Evolutionary conservation across 1,284 basidiomycete species (phyloP), one percentile per base, ranked within the genome.

Genomic region (Athelia sp.): DNA sequence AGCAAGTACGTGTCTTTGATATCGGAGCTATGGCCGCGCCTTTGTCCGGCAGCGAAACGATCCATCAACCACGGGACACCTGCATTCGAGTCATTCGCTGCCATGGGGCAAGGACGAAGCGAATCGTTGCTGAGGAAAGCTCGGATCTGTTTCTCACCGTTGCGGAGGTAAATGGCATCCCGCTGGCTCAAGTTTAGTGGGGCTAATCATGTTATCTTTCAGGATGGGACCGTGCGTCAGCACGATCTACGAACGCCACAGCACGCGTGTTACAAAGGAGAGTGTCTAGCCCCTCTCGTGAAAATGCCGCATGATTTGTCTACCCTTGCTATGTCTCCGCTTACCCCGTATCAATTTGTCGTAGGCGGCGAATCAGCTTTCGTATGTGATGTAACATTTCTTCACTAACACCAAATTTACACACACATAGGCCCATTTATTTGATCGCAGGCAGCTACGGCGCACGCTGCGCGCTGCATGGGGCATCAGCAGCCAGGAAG

Each of bases 131-230:
- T 14, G 91, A 93, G 64, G 82, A 90, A 32, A 90, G 84, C 52
- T 86, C 92, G 0, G 83, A 90, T 63, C 63, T 85, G 35, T 97
- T 97, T 65, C 66, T 98, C 29, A 90, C 91, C 0, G 90, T 93
- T 13, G 79, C 83, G 17, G 93, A 93, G 74, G 90, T 89, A 53
- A 53, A 76, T 29, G 26, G 26, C 6, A 29, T 13, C 13, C 26
- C 26, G 13, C 26, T 29, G 26, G 26, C 6, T 4, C 26, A 29
- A 29, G 26, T 4, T 29, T 29, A 29, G 6, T 31, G 43, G 19
- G 21, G 11, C 21, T 13, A 21, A 21, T 10, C 19, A 4, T 44
- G 47, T 44, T 6, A 29, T 29, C n/a, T 35, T 38, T 10, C 55
- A 86, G 73, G 84, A 86, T 60, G 83, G 81, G 1, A 73, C 79